Percentiles rank a stretch among this genome's conserved stretches.
Evolutionary conservation across 2,329 filamentous ascomycete genomes (phyloP).

Genomic region (Fusarium heterosporum): DNA sequence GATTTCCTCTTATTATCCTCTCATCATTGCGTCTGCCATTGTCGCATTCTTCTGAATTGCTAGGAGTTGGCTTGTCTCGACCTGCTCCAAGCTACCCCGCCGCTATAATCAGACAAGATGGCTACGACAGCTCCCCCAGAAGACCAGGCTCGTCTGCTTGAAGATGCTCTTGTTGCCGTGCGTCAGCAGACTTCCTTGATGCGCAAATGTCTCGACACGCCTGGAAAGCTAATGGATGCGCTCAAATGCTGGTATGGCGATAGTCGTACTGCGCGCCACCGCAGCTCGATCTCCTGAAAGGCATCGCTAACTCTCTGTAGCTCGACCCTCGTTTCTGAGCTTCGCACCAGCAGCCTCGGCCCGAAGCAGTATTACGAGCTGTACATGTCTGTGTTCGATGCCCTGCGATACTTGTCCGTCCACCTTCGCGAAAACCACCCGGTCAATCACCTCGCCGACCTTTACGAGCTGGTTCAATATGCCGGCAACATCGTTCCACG

Average conservation of each 20-base stretch:
- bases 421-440: conserved; percentile 98
- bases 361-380: conserved; percentile 99
- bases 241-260: conserved; percentile 94
- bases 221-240: conserved; percentile 99
- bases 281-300: conserved; percentile 24
- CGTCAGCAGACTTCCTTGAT: conserved; percentile 97
- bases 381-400: conserved; percentile 99
- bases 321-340: conserved; percentile 97
- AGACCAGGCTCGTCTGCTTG: conserved; percentile 90
- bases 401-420: conserved; percentile 93
- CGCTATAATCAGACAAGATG: conserved; percentile 51
- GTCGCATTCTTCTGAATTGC: conserved; percentile 45
- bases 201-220: conserved; percentile 97
- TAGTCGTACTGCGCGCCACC: not conserved
- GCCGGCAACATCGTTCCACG: conserved; percentile 97
- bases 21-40: conserved; percentile 29
- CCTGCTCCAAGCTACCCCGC: conserved; percentile 50
- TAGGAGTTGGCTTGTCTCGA: conserved; percentile 40
- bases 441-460: conserved; percentile 95
- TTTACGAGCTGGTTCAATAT: conserved; percentile 98
- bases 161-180: conserved; percentile 96
- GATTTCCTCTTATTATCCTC: conserved; percentile 27
- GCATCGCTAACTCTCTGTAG: conserved; percentile 59
- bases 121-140: conserved; percentile 73
- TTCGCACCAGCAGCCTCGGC: conserved; percentile 95